These are phyloP conservation scores for Zygosaccharomyces rouxii DNA, from an alignment of 805 yeast species.

Conservation along the genomic window DNA sequence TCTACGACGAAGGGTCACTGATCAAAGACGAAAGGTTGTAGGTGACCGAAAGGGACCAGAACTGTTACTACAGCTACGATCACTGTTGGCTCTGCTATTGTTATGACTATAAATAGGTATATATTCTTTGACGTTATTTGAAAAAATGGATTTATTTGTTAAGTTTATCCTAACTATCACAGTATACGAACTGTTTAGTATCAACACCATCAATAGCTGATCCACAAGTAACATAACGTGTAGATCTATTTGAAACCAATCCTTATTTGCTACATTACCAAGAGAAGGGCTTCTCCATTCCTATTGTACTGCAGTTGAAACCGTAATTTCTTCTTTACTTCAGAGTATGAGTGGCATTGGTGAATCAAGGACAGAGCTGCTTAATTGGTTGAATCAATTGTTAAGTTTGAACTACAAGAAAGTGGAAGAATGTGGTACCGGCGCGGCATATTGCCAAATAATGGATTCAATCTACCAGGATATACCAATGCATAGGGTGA, in stretches of 20 bases:
- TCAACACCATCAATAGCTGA: background rate
- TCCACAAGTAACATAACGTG: background rate
- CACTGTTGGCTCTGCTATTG: too few species aligned
- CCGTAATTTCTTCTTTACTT: background rate
- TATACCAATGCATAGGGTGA: conserved; percentile 74
- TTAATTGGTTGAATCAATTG: conserved; percentile 78
- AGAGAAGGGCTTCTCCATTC: too few species aligned
- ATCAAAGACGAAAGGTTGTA: conserved; percentile 14
- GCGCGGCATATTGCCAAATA: conserved; percentile 92
- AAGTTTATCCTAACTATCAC: background rate
- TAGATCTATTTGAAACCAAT: too few species aligned
- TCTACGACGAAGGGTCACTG: conserved; percentile 50
- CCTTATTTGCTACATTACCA: too few species aligned
- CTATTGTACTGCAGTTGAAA: background rate
- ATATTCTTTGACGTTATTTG: too few species aligned
- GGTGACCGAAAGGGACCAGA: background rate
- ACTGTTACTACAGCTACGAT: too few species aligned
- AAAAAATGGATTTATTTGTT: background rate
- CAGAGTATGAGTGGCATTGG: conserved; percentile 39
- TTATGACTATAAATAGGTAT: too few species aligned
- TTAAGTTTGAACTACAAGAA: conserved; percentile 62
- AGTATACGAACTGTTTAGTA: background rate
- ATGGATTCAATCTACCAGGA: conserved; percentile 82
- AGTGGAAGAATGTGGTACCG: conserved; percentile 92
- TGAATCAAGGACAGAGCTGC: conserved; percentile 77